These are phyloP conservation scores for Dictyostelium firmibasis DNA, from an alignment of 78 protist species.

Conservation along the genomic window DNA sequence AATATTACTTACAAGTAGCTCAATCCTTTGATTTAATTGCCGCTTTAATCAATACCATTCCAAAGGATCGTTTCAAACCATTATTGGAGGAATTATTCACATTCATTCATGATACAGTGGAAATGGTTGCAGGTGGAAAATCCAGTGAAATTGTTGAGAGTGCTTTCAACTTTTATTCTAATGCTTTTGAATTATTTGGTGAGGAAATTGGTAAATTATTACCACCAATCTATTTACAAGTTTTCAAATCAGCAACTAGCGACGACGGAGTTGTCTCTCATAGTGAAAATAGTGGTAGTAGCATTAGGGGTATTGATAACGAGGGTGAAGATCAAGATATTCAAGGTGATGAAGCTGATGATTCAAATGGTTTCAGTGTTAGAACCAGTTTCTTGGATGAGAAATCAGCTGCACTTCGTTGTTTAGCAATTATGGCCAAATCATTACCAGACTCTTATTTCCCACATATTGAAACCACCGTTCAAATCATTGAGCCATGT, in stretches of 20 bases:
- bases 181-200: conserved; percentile 25
- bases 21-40: conserved; percentile 32
- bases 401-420: conserved; percentile 48
- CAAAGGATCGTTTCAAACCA: conserved; percentile 37
- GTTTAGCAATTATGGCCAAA: conserved; percentile 17
- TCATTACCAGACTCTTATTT: conserved; percentile 5
- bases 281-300: neutral
- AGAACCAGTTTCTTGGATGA: conserved; percentile 44
- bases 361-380: neutral
- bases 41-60: conserved; percentile 33
- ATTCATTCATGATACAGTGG: neutral
- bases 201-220: conserved; percentile 11
- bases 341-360: conserved; percentile 21
- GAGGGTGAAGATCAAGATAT: conserved; percentile 48
- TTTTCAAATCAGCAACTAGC: conserved; percentile 3
- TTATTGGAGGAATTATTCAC: neutral
- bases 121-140: neutral
- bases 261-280: conserved; percentile 36
- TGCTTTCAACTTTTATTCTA: conserved; percentile 47
- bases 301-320: conserved; percentile 38
- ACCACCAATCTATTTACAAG: neutral
- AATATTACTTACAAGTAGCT: neutral
- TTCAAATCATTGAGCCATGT: neutral
- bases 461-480: neutral
- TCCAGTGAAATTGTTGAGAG: conserved; percentile 34